These are phyloP conservation scores for Xylaria scruposa DNA, from an alignment of 495 filamentous ascomycete genomes.

Conservation along the genomic window DNA sequence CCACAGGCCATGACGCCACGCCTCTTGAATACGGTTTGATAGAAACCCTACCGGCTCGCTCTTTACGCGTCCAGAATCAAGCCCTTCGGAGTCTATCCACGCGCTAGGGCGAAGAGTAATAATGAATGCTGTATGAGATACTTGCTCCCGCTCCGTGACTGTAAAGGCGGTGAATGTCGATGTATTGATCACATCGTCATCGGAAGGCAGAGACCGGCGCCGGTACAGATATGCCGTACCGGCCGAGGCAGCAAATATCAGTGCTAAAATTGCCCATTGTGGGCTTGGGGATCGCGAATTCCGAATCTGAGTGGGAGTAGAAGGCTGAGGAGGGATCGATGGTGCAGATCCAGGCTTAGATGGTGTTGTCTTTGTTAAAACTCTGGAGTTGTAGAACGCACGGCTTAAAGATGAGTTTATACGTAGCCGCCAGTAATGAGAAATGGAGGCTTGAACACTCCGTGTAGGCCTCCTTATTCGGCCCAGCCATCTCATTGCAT, in stretches of 20 bases:
- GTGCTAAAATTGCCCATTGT: slow-evolving; percentile 16
- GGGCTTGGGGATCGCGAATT: neutral
- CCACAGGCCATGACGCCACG: slow-evolving; percentile 68
- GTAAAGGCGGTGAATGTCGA: slow-evolving; percentile 66
- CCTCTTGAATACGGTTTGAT: slow-evolving; percentile 29
- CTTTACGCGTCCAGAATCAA: slow-evolving; percentile 47
- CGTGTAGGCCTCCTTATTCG: slow-evolving; percentile 24
- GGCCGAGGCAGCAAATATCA: slow-evolving; percentile 22
- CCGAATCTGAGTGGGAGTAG: neutral
- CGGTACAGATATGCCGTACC: slow-evolving; percentile 18
- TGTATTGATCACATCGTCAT: slow-evolving; percentile 48
- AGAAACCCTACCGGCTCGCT: slow-evolving; percentile 28
- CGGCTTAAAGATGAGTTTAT: neutral
- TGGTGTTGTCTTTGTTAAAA: neutral
- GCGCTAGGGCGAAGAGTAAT: slow-evolving; percentile 65
- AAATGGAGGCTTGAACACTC: neutral
- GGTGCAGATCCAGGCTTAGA: neutral
- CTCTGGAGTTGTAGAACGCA: neutral
- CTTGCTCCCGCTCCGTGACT: slow-evolving; percentile 66
- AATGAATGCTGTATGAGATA: slow-evolving; percentile 79
- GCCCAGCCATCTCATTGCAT: slow-evolving; percentile 35
- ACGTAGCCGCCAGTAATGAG: neutral
- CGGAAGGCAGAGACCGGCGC: neutral
- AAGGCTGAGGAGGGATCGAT: neutral
- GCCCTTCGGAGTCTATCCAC: slow-evolving; percentile 32